Percentiles rank a stretch among this genome's conserved stretches.
Conservation (phyloP, 305 asterid species). For the Fraxinus platypoda region DNA sequence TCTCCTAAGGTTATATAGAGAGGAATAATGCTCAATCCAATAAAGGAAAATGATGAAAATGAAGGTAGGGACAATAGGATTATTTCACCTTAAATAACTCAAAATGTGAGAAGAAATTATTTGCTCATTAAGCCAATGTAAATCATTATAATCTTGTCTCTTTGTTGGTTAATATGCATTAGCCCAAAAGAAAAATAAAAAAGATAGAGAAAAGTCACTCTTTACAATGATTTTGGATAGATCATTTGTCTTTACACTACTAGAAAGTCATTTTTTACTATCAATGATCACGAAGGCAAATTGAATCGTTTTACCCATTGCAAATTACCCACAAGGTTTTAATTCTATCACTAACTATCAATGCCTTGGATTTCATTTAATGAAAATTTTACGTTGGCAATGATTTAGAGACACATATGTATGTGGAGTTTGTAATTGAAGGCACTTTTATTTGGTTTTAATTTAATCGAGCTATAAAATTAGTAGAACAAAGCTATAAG, state of each 20-base stretch:
- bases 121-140: neutral
- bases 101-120: neutral
- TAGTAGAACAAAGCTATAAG: neutral
- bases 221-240: neutral
- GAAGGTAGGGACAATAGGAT: neutral
- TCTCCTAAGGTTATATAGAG: neutral
- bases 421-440: neutral
- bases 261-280: neutral
- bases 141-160: neutral
- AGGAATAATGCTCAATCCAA: neutral
- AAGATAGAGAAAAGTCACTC: neutral
- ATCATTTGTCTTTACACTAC: neutral
- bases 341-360: neutral
- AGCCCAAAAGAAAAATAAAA: neutral
- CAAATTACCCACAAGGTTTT: neutral
- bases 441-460: neutral
- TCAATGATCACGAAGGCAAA: neutral
- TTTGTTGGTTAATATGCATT: constrained; percentile 5
- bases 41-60: neutral
- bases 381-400: neutral
- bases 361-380: neutral
- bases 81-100: neutral
- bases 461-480: neutral
- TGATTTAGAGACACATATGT: neutral
- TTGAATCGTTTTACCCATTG: neutral